Evolutionary conservation across 108 stramenopile species (phyloP), one percentile per base, ranked within the genome.

Genomic region (Conticribra weissflogii): DNA sequence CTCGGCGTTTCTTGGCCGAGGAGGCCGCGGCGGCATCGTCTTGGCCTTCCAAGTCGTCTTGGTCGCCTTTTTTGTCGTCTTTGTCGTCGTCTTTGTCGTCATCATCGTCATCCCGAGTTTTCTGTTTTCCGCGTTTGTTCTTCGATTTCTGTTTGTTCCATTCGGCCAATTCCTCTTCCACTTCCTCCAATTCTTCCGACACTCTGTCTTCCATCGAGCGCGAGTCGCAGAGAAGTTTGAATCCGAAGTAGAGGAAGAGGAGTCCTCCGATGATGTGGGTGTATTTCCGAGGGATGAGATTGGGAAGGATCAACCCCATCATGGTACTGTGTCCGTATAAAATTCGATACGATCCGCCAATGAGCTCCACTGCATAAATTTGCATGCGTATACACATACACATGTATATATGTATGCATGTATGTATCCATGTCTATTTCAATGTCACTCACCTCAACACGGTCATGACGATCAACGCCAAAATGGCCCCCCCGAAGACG

Each of bases 211-310:
- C 86, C 94, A 97, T 96, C 31, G 63, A 68, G 44, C 83, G 83
- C 5, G 92, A 85, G 54, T 99, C 98, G 19, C 80, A 70, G 12
- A 99, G 64, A 21, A 99, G 82, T 68, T 95, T 94, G 64, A 97
- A 18, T 25, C 99, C 99, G 83, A 99, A 99, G 82, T 98, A 99
- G 15, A 98, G 68, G 79, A 99, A 99, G 32, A 98, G 81, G 5
- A 97, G 30, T 16, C 95, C 96, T 32, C 90, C 94, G 68, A 96
- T 76, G 66, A 96, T 85, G 83, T 99, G 98, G 25, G 99, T 99
- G 71, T 98, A 98, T 52, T 76, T 69, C 29, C 84, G 75, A 9
- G 95, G 92, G 27, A 99, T 57, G 29, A 99, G 52, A 27, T 76
- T 46, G 2, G 99, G 99, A 59, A 99, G 77, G 23, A 96, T 93